Base-by-base conservation (phyloP, 177 flowering plant genomes). In the Vitis hybrid region DNA sequence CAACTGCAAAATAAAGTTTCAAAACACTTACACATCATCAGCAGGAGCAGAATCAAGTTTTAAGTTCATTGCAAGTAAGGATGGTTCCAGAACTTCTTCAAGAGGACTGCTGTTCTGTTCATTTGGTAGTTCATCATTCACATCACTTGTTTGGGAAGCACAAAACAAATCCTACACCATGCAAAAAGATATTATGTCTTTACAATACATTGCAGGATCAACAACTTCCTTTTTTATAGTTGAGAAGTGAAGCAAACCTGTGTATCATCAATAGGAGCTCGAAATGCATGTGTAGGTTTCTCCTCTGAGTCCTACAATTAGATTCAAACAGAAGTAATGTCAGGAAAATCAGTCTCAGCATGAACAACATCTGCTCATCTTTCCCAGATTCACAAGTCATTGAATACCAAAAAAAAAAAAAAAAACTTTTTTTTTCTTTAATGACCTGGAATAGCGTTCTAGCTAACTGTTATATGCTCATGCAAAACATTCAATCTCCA, bases 11-110 rank as follows among this genome's bases (percentile, higher is more conserved):
- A 64, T n/a, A 4, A 31, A 57, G 17, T 18, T 6, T 62, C 18
- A 22, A 44, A 61, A 71, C 52, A 74, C 90, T 57, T 79, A 89
- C 97, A 67, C 68, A 51, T 89, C 97, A 65, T 85, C 83, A 59
- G 76, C 78, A 66, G 85, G 91, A 65, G 79, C 89, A 75, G 90
- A 86, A 75, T 88, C 95, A 79, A 91, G 68, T 79, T 81, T 86
- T 65, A 90, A 78, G 72, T 93, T 84, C 90, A 85, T 80, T 15
- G 91, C 73, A 65, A 87, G 87, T 44, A 86, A 59, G 31, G 99
- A 88, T n/a, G 98, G 94, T 13, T 85, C 81, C 66, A 88, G 59
- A 64, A 68, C 84, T 87, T 86, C 93, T 65, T 85, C 92, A 59
- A 65, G 14, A 60, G 85, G 79, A 75, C 81, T 82, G 62, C 65